Evolutionary conservation across 306 rosid genomes (phyloP).

Genomic region (peach (Prunus persica)): DNA sequence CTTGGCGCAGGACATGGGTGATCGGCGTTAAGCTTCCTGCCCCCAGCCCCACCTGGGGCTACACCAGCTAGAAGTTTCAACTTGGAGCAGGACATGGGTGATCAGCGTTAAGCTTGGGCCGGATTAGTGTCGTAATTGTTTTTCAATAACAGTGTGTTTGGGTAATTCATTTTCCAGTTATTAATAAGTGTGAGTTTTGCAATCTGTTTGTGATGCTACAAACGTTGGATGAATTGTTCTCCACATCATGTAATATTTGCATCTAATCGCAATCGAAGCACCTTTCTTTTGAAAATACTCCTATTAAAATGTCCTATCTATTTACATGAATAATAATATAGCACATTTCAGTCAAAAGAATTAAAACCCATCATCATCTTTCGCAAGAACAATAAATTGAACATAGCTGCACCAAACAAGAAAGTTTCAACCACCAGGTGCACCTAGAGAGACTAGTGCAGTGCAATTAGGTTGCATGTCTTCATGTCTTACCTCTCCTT

Average conservation of each 20-base stretch:
- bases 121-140: background rate
- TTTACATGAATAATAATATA: background rate
- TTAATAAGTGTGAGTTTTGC: background rate
- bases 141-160: background rate
- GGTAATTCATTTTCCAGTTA: background rate
- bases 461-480: background rate
- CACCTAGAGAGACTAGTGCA: background rate
- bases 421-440: background rate
- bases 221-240: background rate
- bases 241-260: background rate
- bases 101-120: no score
- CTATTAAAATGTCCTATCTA: no score
- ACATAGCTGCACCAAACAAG: background rate
- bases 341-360: background rate
- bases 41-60: background rate
- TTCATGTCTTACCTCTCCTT: constrained; percentile 1
- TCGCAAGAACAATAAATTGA: background rate
- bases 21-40: background rate
- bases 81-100: background rate
- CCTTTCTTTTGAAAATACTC: background rate
- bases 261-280: background rate
- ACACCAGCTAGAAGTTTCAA: background rate
- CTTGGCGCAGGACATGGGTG: background rate
- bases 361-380: background rate
- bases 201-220: background rate